These are phyloP conservation scores for Coemansia sp. DNA, from an alignment of 192 early-diverging fungal genomes.

Conservation along the genomic window DNA sequence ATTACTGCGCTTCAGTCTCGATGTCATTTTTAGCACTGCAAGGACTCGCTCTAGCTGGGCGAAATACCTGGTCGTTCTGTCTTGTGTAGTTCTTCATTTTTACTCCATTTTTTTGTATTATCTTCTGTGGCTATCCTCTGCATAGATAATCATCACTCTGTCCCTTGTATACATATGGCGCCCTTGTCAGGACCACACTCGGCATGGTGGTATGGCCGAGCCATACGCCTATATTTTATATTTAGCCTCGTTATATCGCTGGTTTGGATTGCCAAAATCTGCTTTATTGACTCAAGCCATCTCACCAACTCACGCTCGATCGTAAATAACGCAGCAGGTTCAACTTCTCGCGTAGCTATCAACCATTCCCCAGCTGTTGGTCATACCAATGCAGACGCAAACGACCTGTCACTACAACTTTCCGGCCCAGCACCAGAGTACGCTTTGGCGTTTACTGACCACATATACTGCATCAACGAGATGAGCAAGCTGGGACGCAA, in stretches of 20 bases:
- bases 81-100: neutral
- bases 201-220: constrained; percentile 55
- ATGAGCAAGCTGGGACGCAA: constrained; percentile 28
- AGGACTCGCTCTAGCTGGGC: neutral
- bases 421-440: constrained; percentile 10
- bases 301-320: neutral
- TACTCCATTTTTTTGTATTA: neutral
- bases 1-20: neutral
- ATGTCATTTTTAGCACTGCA: neutral
- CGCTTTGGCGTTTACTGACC: constrained; percentile 38
- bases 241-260: constrained; percentile 38
- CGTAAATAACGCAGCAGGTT: neutral
- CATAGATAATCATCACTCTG: neutral
- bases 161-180: constrained; percentile 7
- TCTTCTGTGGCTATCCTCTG: neutral
- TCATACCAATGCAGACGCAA: neutral
- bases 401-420: constrained; percentile 15
- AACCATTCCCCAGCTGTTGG: neutral
- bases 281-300: constrained; percentile 13
- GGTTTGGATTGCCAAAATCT: constrained; percentile 32
- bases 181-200: constrained; percentile 23
- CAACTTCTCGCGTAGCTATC: neutral
- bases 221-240: constrained; percentile 45
- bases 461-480: constrained; percentile 52
- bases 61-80: neutral